phyloP scores from a whole-genome alignment of 345 rosid species.

The Arabidopsis arenosa region DNA sequence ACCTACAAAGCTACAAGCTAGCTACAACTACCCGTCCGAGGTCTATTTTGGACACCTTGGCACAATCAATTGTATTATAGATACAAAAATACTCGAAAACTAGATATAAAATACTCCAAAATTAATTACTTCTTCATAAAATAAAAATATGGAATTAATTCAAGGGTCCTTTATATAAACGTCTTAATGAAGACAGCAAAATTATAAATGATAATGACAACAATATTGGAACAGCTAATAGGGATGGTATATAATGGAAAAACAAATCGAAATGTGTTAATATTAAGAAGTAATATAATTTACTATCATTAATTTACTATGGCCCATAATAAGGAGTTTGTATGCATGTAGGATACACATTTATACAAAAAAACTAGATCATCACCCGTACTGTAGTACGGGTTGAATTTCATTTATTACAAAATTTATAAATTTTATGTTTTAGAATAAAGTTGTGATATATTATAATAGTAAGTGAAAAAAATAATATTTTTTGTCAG shows the following conservation, averaged over 20 bases:
- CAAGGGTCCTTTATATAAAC: not conserved
- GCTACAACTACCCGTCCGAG: not conserved
- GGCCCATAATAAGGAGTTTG: slow-evolving; percentile 20
- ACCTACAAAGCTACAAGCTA: not conserved
- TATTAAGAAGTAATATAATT: not conserved
- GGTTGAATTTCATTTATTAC: too few relatives aligned
- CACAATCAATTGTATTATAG: slow-evolving; percentile 7
- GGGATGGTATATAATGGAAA: slow-evolving; percentile 12
- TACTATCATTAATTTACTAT: slow-evolving; percentile 4
- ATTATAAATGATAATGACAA: not conserved
- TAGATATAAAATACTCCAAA: not conserved
- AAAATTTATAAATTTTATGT: too few relatives aligned
- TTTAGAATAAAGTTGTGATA: too few relatives aligned
- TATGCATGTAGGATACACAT: slow-evolving; percentile 28
- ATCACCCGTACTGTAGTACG: too few relatives aligned
- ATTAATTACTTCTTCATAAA: not conserved
- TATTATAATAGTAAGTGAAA: too few relatives aligned
- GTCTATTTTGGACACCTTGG: slow-evolving; percentile 30
- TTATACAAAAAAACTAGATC: not conserved
- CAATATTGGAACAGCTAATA: slow-evolving; percentile 6
- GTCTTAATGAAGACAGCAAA: not conserved
- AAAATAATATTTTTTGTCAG: too few relatives aligned
- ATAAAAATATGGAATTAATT: not conserved
- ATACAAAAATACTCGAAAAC: not conserved
- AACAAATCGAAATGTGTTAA: not conserved